phyloP scores from a whole-genome alignment of 192 early-diverging fungal genomes.

The Backusella morwellensis region DNA sequence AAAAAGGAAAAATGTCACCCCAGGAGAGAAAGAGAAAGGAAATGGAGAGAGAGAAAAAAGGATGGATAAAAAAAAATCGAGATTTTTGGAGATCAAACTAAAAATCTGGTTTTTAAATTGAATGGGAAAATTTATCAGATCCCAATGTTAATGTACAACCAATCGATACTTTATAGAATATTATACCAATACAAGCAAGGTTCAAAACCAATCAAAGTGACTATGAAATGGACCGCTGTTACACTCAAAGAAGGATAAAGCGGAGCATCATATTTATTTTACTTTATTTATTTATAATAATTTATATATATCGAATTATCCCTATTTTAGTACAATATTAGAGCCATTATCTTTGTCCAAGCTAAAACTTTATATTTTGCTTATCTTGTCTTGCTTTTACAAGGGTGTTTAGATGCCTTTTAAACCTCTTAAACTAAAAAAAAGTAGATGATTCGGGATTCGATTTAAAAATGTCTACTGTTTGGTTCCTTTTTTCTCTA shows the following conservation, averaged over 20 bases:
- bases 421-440: neutral
- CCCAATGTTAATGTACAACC: neutral
- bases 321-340: neutral
- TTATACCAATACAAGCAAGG: neutral
- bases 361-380: neutral
- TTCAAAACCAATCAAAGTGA: neutral
- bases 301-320: neutral
- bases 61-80: neutral
- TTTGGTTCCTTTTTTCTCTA: neutral
- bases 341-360: neutral
- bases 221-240: neutral
- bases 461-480: neutral
- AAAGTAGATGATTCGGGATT: neutral
- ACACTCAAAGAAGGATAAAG: neutral
- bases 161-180: neutral
- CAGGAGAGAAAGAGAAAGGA: neutral
- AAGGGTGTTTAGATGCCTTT: neutral
- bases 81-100: neutral
- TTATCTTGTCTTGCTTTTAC: neutral
- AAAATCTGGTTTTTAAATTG: neutral
- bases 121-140: slow-evolving; percentile 7
- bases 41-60: neutral
- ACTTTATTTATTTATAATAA: neutral
- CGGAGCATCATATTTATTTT: neutral
- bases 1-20: neutral